Percentiles rank a stretch among this genome's conserved stretches.
These are phyloP conservation scores for Nemania sp. DNA, from an alignment of 2,329 filamentous ascomycete species.

Conservation along the genomic window DNA sequence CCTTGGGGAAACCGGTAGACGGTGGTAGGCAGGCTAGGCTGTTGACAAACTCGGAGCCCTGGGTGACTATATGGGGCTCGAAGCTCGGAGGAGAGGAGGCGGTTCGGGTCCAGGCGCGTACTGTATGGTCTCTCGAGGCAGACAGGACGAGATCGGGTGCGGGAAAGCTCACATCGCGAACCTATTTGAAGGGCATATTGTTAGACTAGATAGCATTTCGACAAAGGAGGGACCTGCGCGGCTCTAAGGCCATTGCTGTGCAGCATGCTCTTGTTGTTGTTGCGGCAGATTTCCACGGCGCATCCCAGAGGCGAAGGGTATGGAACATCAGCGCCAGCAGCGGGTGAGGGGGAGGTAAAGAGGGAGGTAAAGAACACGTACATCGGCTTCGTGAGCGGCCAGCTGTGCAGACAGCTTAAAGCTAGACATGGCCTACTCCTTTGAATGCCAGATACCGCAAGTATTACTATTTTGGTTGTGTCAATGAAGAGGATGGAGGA, in stretches of 20 bases:
- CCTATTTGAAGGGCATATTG: constrained; percentile 71
- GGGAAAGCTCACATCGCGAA: constrained; percentile 86
- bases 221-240: not conserved
- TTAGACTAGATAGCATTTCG: constrained; percentile 24
- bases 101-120: constrained; percentile 83
- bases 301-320: not conserved
- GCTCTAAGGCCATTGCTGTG: not conserved
- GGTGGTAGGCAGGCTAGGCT: constrained; percentile 81
- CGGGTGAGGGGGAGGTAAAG: not conserved
- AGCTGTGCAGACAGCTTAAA: constrained; percentile 95
- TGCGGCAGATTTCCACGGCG: too few relatives aligned
- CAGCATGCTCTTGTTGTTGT: not conserved
- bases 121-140: constrained; percentile 90
- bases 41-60: constrained; percentile 90
- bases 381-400: constrained; percentile 91
- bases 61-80: constrained; percentile 81
- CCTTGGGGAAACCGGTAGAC: constrained; percentile 75
- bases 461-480: not conserved
- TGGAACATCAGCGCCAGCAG: not conserved
- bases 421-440: constrained; percentile 70
- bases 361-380: constrained; percentile 67
- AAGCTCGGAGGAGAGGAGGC: constrained; percentile 75
- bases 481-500: not conserved
- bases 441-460: not conserved
- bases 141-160: constrained; percentile 79